phyloP scores from a whole-genome alignment of 2,329 filamentous ascomycete genomes.

The Ascochyta fabae region DNA sequence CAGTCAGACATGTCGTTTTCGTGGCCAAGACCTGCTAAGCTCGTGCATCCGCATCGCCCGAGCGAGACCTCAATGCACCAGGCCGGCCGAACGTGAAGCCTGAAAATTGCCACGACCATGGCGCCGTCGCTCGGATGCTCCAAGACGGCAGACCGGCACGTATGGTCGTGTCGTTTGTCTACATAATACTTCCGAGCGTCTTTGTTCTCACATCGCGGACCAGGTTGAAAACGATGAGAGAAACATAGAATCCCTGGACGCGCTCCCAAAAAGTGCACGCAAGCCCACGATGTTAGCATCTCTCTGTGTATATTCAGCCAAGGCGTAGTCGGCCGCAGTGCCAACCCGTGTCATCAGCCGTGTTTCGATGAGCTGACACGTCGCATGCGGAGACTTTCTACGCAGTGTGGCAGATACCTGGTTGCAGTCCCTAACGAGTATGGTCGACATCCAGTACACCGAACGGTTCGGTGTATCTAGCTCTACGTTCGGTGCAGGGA shows the following conservation, averaged over 20 bases:
- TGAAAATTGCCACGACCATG: not conserved
- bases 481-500: no score
- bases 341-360: not conserved
- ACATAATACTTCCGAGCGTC: no score
- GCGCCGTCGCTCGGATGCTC: not conserved
- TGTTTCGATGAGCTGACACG: not conserved
- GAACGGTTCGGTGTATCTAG: no score
- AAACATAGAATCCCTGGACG: no score
- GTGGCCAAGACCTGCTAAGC: not conserved
- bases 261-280: not conserved
- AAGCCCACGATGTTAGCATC: not conserved
- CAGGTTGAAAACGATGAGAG: not conserved
- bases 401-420: not conserved
- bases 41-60: not conserved
- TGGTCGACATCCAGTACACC: no score
- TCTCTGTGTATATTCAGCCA: not conserved
- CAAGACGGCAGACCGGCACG: not conserved
- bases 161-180: not conserved
- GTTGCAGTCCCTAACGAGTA: no score
- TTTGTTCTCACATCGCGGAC: no score
- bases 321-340: no score
- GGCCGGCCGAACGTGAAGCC: not conserved
- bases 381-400: not conserved
- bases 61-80: not conserved
- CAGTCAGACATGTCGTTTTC: not conserved